Base-by-base conservation (phyloP, 805 yeast genomes). In the Yarrowia sp. region DNA sequence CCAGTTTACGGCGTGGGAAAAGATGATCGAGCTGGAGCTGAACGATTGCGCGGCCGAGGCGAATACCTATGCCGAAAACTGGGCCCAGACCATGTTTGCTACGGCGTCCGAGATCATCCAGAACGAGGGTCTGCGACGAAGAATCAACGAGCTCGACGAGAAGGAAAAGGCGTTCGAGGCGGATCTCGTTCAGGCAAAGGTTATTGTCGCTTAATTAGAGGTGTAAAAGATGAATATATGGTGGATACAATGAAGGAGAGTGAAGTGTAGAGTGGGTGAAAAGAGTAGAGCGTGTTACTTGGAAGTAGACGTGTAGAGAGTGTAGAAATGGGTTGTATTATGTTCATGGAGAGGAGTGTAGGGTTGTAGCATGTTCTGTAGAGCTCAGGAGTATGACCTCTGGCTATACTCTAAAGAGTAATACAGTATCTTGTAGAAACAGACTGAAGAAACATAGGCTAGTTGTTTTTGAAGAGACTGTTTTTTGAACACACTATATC, bases 51-150 rank as follows among this genome's bases (percentile, higher is more conserved):
- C 89, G 6, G 77, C 74, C 65, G 97, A 90, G 75, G 91, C 95
- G 47, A 91, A 90, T 74, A 69, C 77, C 15, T 78, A 83, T 68
- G 88, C 89, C 72, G 84, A 86, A 50, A 93, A 91, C 38, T 92
- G 97, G 97, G 85, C 87, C 8, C 88, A 84, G 68, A 77, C 82
- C 50, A 84, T 91, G 71, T 88, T 91, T 72, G 89, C 89, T 9
- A 83, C 87, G 13, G 87, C 92, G 48, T 93, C 89, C 74, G 98
- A 95, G 74, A 87, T 93, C 61, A 90, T 96, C 68, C 89, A 92
- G 76, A 95, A 93, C 74, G 93, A 89, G 76, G 97, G 97, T 1
- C 79, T 93, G 63, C 84, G 93, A 76, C 86, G 95, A 79, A 87
- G 98, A 72, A 75, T 86, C 38, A 70, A 62, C 14, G 74, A 74